Evolutionary conservation across 2,329 filamentous ascomycete species (phyloP), one percentile per base, ranked within the genome.

Genomic region (Trichoderma sp.): DNA sequence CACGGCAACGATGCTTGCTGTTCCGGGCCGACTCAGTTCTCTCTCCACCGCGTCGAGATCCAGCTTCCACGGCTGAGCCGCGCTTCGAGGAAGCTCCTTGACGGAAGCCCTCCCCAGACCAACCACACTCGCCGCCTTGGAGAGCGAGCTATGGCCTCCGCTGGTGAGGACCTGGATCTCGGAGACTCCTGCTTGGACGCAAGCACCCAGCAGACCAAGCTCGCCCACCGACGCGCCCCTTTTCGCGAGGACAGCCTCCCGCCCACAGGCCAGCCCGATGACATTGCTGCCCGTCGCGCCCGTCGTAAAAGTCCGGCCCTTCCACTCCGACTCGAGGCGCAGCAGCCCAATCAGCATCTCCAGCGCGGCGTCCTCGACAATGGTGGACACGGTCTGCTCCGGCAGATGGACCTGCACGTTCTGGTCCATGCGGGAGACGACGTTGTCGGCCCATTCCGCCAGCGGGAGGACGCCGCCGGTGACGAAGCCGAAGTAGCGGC

Each of bases 401-500:
- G 92, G 89, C 1, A 97, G 80, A 74, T 97, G 93, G 0, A 96
- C 91, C 65, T 89, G 85, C 5, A 93, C 88, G 75, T 93, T 97
- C 74, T 96, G 92, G 74, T 97, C 93, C 67, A 89, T 85, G 9
- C 86, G 84, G 5, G 88, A 88, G 67, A 94, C 92, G n/a, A 97
- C 78, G 68, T 92, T 90, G 75, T 97, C 94, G 1, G 92, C 93
- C 62, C 91, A 85, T 70, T 90, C 84, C 39, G 93, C 93, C 26
- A 92, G 87, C 6, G 92, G 91, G 0, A 93, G 90, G 7, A 84
- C 82, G 15, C 92, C 90, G 51, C 94, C 94, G 0, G 89, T 96
- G 6, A 97, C 90, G 74, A 97, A 97, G 66, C 92, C 93, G 75
- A 92, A 96, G 81, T 96, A 96, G 63, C 87, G 86, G 12, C 86